These are phyloP conservation scores for Eucalyptus fibrosa DNA, from an alignment of 345 rosid genomes.

Conservation along the genomic window DNA sequence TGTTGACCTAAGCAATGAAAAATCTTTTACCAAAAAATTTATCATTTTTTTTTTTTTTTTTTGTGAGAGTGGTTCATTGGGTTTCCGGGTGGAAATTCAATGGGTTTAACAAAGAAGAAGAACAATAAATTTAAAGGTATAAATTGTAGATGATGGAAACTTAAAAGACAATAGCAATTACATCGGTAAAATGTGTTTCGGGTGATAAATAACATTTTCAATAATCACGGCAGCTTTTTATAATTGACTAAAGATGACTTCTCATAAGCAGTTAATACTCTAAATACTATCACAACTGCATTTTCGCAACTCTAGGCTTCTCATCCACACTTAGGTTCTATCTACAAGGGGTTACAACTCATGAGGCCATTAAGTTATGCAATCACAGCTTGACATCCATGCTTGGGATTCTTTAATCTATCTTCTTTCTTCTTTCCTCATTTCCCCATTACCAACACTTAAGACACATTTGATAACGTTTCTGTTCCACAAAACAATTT, in stretches of 20 bases:
- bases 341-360: background rate
- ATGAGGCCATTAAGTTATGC: background rate
- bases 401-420: background rate
- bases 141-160: background rate
- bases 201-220: background rate
- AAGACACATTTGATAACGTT: accelerated
- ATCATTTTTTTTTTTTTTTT: background rate
- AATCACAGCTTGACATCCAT: background rate
- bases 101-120: background rate
- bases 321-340: background rate
- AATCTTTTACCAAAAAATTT: background rate
- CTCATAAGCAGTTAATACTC: background rate
- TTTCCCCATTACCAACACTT: background rate
- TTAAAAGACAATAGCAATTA: background rate
- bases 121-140: background rate
- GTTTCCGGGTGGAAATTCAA: background rate
- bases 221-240: too few relatives aligned
- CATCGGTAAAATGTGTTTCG: background rate
- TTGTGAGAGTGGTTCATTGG: background rate
- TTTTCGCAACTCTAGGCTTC: background rate
- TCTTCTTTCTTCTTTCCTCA: background rate
- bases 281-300: background rate
- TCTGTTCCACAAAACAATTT: accelerated
- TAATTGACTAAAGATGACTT: too few relatives aligned
- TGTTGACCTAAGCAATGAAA: background rate